phyloP scores from a whole-genome alignment of 2,329 filamentous ascomycete genomes.

The Epichloe bromicola region DNA sequence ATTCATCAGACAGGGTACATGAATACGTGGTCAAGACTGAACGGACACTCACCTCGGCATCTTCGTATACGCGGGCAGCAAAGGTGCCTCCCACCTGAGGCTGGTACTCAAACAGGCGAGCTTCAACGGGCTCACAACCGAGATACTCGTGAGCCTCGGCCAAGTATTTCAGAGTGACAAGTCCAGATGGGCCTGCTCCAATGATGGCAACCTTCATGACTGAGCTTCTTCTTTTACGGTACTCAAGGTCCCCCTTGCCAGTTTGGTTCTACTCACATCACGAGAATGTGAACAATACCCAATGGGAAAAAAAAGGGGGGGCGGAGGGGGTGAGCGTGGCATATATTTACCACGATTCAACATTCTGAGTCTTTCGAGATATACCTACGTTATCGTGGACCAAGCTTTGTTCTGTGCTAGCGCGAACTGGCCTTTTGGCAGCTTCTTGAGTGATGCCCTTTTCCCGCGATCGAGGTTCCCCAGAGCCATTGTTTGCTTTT shows the following conservation, averaged over 20 bases:
- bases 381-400: background rate
- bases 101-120: constrained; percentile 27
- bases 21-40: background rate
- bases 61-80: constrained; percentile 28
- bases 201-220: constrained; percentile 22
- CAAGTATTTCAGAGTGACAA: constrained; percentile 25
- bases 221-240: background rate
- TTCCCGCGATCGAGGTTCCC: too few species aligned
- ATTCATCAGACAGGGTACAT: too few species aligned
- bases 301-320: too few species aligned
- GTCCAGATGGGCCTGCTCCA: constrained; percentile 24
- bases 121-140: constrained; percentile 21
- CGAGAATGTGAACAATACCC: too few species aligned
- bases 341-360: too few species aligned
- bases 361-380: too few species aligned
- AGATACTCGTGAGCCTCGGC: constrained; percentile 19
- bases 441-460: too few species aligned
- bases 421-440: background rate
- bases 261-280: too few species aligned
- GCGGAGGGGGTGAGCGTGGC: too few species aligned
- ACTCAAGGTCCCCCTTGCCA: too few species aligned
- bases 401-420: background rate
- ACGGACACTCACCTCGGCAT: constrained; percentile 21
- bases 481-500: too few species aligned
- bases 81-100: constrained; percentile 29